Evolutionary conservation across 306 rosid genomes (phyloP).

Genomic region (Prunus armeniaca): DNA sequence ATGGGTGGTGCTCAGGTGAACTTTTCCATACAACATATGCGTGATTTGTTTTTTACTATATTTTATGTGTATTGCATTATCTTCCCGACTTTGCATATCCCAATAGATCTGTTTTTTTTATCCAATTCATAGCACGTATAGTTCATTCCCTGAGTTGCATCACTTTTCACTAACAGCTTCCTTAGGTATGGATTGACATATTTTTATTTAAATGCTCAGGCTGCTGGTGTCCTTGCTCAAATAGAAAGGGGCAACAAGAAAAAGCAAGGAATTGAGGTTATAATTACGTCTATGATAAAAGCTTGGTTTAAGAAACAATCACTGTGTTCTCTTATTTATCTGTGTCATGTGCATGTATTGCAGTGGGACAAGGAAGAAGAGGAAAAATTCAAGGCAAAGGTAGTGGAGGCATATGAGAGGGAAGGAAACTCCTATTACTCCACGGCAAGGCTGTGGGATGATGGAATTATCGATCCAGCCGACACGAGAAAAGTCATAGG

Average conservation of each 20-base stretch:
- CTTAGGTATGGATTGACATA: constrained; percentile 3
- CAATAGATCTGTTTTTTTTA: not conserved
- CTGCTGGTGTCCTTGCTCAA: constrained; percentile 93
- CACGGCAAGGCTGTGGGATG: constrained; percentile 95
- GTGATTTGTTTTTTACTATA: not conserved
- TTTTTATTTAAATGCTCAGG: constrained; percentile 46
- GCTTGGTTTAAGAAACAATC: not conserved
- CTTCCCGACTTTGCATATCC: not conserved
- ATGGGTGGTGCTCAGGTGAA: constrained; percentile 98
- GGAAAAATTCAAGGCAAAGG: constrained; percentile 70
- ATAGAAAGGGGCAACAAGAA: constrained; percentile 83
- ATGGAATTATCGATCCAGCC: constrained; percentile 94
- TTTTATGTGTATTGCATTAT: not conserved
- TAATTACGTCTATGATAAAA: not conserved
- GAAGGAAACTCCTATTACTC: constrained; percentile 93
- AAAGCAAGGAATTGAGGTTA: constrained; percentile 90
- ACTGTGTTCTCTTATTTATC: constrained; percentile 19
- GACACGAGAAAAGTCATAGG: constrained; percentile 84
- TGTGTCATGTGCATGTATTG: not conserved
- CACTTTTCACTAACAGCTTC: constrained; percentile 13
- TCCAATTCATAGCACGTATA: constrained; percentile 4
- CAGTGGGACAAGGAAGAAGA: constrained; percentile 94
- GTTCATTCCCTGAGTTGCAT: constrained; percentile 1
- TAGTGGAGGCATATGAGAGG: constrained; percentile 73
- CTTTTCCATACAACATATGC: not conserved